Base-by-base conservation (phyloP, 768 basidiomycete genomes). In the Cystobasidium tubakii region DNA sequence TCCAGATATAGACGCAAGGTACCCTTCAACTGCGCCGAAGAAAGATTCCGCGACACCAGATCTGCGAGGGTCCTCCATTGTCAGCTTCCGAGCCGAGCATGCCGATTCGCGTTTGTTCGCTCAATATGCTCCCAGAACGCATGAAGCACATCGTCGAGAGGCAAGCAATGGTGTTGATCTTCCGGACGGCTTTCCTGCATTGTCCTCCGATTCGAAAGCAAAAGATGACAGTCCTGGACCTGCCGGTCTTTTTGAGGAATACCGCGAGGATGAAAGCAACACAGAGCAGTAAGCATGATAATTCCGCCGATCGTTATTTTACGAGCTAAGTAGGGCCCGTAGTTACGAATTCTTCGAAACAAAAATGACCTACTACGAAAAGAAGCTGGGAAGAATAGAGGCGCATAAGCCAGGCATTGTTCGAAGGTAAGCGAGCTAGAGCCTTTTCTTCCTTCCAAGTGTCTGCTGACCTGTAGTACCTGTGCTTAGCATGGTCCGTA, bases 401-500 rank as follows among this genome's bases (percentile, higher is more conserved):
- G 29, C 43, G 66, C 42, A 54, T 27, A 39, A 67, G 25, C 66
- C 46, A 15, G 27, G 13, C 43, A 46, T 21, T 23, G 27, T 23
- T 15, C 42, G 27, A 21, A 15, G 29, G 66, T 67, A 43, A 53
- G 66, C n/a, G n/a, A n/a, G n/a, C n/a, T n/a, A n/a, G n/a, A n/a
- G n/a, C n/a, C n/a, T n/a, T n/a, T n/a, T n/a, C n/a, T n/a, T n/a
- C n/a, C n/a, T n/a, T n/a, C n/a, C n/a, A n/a, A n/a, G n/a, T n/a
- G n/a, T n/a, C n/a, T 66, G 29, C 15, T 66, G n/a, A 66, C 53
- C 13, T 34, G 4, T 27, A 34, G 33, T 17, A 19, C 15, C 23
- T 43, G 19, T 17, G 12, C 13, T 42, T 15, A 84, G 87, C 57
- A 83, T 99, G 66, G 84, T 86, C 13, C 92, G 85, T 78, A 86